Evolutionary conservation across 2,329 filamentous ascomycete genomes (phyloP), one percentile per base, ranked within the genome.

Genomic region (Fusarium staphyleae): DNA sequence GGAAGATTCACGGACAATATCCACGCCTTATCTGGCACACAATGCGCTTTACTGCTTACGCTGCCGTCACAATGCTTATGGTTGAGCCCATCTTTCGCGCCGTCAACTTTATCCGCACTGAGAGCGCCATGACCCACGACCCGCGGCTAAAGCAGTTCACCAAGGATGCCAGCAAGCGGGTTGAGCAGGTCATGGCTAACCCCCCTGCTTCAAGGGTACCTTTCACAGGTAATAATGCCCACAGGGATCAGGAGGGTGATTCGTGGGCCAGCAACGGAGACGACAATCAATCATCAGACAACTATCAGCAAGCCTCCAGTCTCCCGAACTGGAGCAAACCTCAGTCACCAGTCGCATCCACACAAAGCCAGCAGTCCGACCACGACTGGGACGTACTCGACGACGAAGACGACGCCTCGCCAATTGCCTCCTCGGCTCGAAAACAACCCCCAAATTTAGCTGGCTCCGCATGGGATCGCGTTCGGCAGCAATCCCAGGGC

Each of bases 381-480:
- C 41, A 61, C 26, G 50, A 60, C 16, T 73, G 70, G 71, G 63
- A 55, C 36, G 47, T 55, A 32, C 50, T 69, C 37, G 53, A 66
- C 18, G 65, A 69, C 15, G 67, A 72, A 5, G 77, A 79, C 30
- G 77, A 80, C 48, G 77, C 75, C 30, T 81, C 79, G 2, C 78
- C 79, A 18, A 59, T 78, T 10, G 69, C 78, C 7, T 36, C 70
- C 13, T 65, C 74, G 7, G 51, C 67, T 11, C 67, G 62, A 34
- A 57, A 62, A 15, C 64, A 68, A 42, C 24, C 46, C 9, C 12
- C 48, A 29, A 29, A 55, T 14, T 18, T 51, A 7, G 55, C 55
- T 45, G 53, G 71, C 22, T 79, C 77, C 4, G 55, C 77, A 3
- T 81, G 78, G 78, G 78, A 79, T 22, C 74, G 77, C 22, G 49